Evolutionary conservation across 2,329 filamentous ascomycete genomes (phyloP), one percentile per base, ranked within the genome.

Genomic region (Lasiodiplodia gonubiensis): DNA sequence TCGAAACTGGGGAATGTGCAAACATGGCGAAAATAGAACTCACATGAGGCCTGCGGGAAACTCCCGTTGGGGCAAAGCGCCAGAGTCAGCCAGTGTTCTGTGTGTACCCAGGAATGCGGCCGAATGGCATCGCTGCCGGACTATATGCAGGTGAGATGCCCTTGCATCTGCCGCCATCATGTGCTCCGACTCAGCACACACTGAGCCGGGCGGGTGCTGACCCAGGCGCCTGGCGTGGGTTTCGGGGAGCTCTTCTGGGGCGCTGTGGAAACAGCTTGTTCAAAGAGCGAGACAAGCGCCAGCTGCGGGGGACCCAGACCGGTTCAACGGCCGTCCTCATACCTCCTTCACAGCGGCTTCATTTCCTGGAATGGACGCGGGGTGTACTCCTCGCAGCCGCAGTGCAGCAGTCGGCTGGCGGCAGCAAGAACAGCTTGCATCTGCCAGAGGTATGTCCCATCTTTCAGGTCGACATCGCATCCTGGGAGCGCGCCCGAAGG

Each of bases 391-490:
- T 57, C 42, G 30, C n/a, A 42, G 30, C 53, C 25, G 25, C 64
- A 51, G 39, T 14, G n/a, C 46, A n/a, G 21, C 39, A 10, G 39
- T 8, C 3, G 4, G 25, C 25, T n/a, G 53, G 51, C 30, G 18
- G 27, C 14, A 14, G 49, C 30, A 33, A 53, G 21, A n/a, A 37
- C 11, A n/a, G 23, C 30, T 42, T 14, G 30, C 49, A 25, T 27
- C 27, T n/a, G 10, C 7, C 11, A 5, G 39, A 72, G 69, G 69
- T 72, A 79, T 88, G 87, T 89, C 79, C 83, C 86, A 85, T 81
- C 85, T 86, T 82, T 83, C 82, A 89, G 88, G 88, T 90, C 87
- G 86, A 88, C 87, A 86, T 80, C 86, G 82, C 78, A 83, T 90
- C 88, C 86, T 90, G 88, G 83, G 83, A 83, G 84, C 84, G 83